Conservation (phyloP, 345 rosid genomes). For the Mangifera indica region DNA sequence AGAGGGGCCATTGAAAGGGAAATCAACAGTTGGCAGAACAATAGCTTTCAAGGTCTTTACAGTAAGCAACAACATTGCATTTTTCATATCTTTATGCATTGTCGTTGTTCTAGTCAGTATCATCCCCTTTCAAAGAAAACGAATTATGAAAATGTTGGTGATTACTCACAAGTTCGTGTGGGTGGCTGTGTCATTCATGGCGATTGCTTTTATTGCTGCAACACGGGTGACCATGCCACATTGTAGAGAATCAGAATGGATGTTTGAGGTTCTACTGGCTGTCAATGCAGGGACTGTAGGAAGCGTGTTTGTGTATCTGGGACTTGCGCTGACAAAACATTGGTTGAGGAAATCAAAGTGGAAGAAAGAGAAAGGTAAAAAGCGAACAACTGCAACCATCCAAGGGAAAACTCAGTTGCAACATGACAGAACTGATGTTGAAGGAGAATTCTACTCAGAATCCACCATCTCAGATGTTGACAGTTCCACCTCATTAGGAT, state of each 20-base stretch:
- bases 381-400: not conserved
- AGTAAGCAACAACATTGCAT: slow-evolving; percentile 37
- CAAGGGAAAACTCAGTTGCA: not conserved
- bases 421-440: not conserved
- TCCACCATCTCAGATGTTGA: not conserved
- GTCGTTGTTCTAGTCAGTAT: slow-evolving; percentile 31
- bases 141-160: slow-evolving; percentile 20
- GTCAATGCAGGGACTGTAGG: slow-evolving; percentile 10
- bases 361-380: slow-evolving; percentile 4
- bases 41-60: slow-evolving; percentile 34
- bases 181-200: slow-evolving; percentile 40
- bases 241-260: slow-evolving; percentile 21
- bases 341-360: slow-evolving; percentile 22
- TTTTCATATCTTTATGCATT: slow-evolving; percentile 37
- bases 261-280: slow-evolving; percentile 11
- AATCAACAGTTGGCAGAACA: slow-evolving; percentile 21
- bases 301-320: slow-evolving; percentile 16
- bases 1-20: slow-evolving; percentile 17
- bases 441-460: not conserved
- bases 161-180: slow-evolving; percentile 33
- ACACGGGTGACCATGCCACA: not conserved
- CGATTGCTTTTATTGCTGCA: slow-evolving; percentile 33
- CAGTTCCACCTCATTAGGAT: not conserved
- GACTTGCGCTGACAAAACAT: slow-evolving; percentile 4
- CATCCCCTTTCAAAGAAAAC: slow-evolving; percentile 26